Evolutionary conservation across 805 yeast species (phyloP), one percentile per base, ranked within the genome.

Genomic region (Metschnikowia kofuensis): DNA sequence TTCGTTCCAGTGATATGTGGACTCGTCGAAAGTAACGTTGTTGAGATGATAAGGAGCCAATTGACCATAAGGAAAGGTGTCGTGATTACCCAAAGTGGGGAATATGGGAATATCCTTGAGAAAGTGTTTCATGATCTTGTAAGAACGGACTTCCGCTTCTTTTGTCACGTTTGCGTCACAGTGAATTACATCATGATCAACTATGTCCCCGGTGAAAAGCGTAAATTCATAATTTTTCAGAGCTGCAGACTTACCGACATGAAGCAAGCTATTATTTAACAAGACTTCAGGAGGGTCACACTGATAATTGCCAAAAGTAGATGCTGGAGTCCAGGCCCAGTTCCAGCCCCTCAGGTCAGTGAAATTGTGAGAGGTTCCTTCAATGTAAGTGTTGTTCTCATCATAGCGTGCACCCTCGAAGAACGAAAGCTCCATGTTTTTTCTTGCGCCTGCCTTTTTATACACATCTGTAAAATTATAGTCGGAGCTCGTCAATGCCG

Each of bases 151-250:
- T 47, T 86, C 95, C 8, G 85, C 84, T 8, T 76, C 87, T 7
- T 74, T 88, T 52, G 87, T 90, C 50, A 80, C 78, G 38, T 83
- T 87, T 40, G 78, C 70, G 42, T 77, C 76, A 58, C 76, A 73
- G 41, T 74, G 71, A 11, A 69, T 59, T 48, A 77, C 80, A 55
- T 79, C 83, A 59, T 85, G 91, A 62, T 85, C 89, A 46, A 84
- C 85, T 61, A 84, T 71, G 59, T 85, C 91, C 48, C 90, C 90
- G 5, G 89, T 85, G 71, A 85, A 85, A 35, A 85, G 64, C 2
- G 85, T 75, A 59, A 84, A 84, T 45, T 82, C 84, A 56, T 77
- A 84, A 8, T 69, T 56, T 35, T 74, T 52, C 37, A 68, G 59
- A 10, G 63, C 55, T 13, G 62, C 49, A 34, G 63, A 47, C 47